Percentiles rank a stretch among this genome's conserved stretches.
Conservation (phyloP, 164 flowering plant genomes). For the Annona squamosa region DNA sequence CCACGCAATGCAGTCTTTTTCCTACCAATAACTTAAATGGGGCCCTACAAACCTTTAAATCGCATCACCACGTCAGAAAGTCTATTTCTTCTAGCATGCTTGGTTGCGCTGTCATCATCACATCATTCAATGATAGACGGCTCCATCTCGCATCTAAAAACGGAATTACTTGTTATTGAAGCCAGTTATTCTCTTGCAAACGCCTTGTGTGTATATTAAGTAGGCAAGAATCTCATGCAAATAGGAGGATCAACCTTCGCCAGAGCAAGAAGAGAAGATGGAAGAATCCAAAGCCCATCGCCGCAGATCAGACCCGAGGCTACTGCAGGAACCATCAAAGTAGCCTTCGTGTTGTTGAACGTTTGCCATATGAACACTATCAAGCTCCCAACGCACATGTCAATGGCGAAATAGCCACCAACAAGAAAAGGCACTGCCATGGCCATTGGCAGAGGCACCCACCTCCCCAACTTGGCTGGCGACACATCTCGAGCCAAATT, state of each 20-base stretch:
- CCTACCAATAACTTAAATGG: too few species aligned
- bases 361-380: slow-evolving; percentile 69
- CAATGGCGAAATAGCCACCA: slow-evolving; percentile 81
- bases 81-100: neutral
- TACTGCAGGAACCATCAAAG: slow-evolving; percentile 39
- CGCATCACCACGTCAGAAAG: too few species aligned
- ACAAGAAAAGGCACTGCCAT: slow-evolving; percentile 95
- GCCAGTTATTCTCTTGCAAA: neutral
- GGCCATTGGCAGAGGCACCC: slow-evolving; percentile 87
- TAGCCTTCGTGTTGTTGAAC: slow-evolving; percentile 46
- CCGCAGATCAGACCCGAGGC: slow-evolving; percentile 48
- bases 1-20: too few species aligned
- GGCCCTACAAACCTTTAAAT: too few species aligned
- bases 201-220: slow-evolving; percentile 1
- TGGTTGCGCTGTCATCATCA: neutral
- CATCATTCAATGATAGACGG: neutral
- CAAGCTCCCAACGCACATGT: slow-evolving; percentile 87
- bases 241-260: slow-evolving; percentile 29
- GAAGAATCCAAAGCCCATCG: slow-evolving; percentile 32
- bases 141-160: neutral
- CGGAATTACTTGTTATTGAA: neutral
- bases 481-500: slow-evolving; percentile 54
- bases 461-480: slow-evolving; percentile 45
- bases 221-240: slow-evolving; percentile 58
- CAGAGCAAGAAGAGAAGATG: slow-evolving; percentile 27